Conservation (phyloP, 257 asterid species). For the Rauvolfia tetraphylla region DNA sequence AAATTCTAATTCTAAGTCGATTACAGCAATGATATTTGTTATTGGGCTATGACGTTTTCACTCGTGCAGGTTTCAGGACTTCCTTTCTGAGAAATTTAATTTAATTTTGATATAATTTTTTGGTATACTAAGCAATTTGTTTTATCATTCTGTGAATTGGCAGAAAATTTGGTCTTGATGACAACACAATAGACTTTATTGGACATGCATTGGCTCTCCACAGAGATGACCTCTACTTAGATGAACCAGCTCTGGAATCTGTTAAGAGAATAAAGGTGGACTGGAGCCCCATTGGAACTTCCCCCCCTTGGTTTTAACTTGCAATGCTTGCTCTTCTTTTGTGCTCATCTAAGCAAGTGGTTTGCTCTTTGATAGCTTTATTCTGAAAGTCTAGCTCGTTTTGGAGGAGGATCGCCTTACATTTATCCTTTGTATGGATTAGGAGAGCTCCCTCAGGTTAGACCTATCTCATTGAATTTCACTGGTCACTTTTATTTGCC, state of each 20-base stretch:
- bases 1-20: neutral
- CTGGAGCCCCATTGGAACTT: neutral
- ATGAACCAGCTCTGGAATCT: slow-evolving; percentile 84
- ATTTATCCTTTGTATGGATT: slow-evolving; percentile 93
- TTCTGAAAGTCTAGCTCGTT: slow-evolving; percentile 84
- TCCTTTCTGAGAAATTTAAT: neutral
- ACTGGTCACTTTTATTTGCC: neutral
- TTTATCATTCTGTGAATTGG: neutral
- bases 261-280: slow-evolving; percentile 88
- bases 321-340: neutral
- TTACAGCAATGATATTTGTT: neutral
- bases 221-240: slow-evolving; percentile 76
- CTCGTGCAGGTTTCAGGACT: neutral
- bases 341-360: slow-evolving; percentile 13
- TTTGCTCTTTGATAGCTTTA: slow-evolving; percentile 58
- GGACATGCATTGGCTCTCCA: slow-evolving; percentile 95
- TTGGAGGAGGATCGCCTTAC: slow-evolving; percentile 98
- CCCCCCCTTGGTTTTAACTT: neutral
- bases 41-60: neutral
- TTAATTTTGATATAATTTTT: neutral
- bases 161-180: slow-evolving; percentile 95
- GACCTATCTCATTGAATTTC: slow-evolving; percentile 6
- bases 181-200: slow-evolving; percentile 84
- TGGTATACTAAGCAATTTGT: neutral
- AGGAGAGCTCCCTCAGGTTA: slow-evolving; percentile 99